phyloP scores from a whole-genome alignment of 2,329 filamentous ascomycete genomes.

The Sclerotinia trifoliorum region DNA sequence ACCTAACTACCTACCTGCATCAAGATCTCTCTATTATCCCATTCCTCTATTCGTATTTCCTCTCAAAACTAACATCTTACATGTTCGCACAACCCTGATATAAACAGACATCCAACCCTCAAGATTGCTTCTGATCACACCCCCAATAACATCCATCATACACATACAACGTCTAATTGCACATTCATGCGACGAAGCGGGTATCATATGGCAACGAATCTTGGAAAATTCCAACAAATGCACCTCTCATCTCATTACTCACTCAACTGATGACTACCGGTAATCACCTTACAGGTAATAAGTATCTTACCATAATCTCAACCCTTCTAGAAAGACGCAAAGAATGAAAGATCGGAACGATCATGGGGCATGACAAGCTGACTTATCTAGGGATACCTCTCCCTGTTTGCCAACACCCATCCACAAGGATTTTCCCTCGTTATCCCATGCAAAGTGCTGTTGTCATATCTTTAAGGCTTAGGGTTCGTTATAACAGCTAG shows the following conservation, averaged over 20 bases:
- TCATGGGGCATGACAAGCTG: constrained; percentile 1
- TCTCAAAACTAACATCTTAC: too few species aligned
- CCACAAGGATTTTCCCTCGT: neutral
- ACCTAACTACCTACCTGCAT: too few species aligned
- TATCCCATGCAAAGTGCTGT: neutral
- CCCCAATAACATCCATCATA: neutral
- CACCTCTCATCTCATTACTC: constrained; percentile 30
- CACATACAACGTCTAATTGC: neutral
- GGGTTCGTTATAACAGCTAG: neutral
- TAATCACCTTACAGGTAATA: neutral
- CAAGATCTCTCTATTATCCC: too few species aligned
- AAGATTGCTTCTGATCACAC: neutral
- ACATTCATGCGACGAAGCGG: constrained; percentile 7
- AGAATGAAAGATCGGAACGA: neutral
- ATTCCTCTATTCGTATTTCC: too few species aligned
- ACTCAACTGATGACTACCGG: too few species aligned
- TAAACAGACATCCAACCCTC: neutral
- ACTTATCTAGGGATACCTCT: neutral
- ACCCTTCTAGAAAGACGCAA: neutral
- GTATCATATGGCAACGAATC: neutral
- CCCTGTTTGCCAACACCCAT: neutral
- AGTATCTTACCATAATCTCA: neutral
- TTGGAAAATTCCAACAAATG: neutral
- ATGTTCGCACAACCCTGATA: neutral
- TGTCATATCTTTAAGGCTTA: constrained; percentile 2